A percentile compares a stretch with the other conserved stretches of the same genome.
Evolutionary conservation across 2,329 filamentous ascomycete species (phyloP).

Genomic region (Aspergillus unguis): DNA sequence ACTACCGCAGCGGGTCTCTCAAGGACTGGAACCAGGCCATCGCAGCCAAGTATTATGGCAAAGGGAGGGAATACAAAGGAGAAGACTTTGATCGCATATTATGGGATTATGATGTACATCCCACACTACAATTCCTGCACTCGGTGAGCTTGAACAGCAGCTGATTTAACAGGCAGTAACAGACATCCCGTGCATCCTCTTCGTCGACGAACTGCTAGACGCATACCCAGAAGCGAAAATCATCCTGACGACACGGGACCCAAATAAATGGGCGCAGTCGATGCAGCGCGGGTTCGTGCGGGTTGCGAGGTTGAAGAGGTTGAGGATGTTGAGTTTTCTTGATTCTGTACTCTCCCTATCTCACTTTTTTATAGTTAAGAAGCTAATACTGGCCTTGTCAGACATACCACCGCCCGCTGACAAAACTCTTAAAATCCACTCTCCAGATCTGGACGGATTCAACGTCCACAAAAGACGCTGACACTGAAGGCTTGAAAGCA

Average conservation of each 20-base stretch:
- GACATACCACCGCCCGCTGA: not conserved
- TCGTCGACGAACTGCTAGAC: slow-evolving; percentile 18
- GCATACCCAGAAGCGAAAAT: slow-evolving; percentile 21
- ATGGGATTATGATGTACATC: slow-evolving; percentile 8
- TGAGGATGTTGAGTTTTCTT: not conserved
- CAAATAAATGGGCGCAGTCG: slow-evolving; percentile 5
- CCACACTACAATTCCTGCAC: not conserved
- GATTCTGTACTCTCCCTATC: not conserved
- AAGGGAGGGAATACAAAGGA: slow-evolving; percentile 1
- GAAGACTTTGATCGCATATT: slow-evolving; percentile 4
- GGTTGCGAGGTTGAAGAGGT: slow-evolving; percentile 5
- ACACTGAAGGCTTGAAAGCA: not conserved
- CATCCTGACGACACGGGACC: slow-evolving; percentile 13
- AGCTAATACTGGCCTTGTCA: not conserved
- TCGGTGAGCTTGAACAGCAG: too few relatives aligned
- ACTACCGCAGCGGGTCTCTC: not conserved
- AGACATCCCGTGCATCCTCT: slow-evolving; percentile 15
- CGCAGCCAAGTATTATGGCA: not conserved
- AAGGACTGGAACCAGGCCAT: not conserved
- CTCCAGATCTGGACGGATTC: not conserved
- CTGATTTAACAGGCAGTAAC: slow-evolving; percentile 16
- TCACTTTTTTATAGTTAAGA: not conserved
- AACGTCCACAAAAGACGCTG: not conserved
- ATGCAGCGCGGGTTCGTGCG: slow-evolving; percentile 6
- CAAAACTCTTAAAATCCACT: not conserved